These are phyloP conservation scores for Raffaelea albimanens DNA, from an alignment of 2,329 filamentous ascomycete species.

Conservation along the genomic window DNA sequence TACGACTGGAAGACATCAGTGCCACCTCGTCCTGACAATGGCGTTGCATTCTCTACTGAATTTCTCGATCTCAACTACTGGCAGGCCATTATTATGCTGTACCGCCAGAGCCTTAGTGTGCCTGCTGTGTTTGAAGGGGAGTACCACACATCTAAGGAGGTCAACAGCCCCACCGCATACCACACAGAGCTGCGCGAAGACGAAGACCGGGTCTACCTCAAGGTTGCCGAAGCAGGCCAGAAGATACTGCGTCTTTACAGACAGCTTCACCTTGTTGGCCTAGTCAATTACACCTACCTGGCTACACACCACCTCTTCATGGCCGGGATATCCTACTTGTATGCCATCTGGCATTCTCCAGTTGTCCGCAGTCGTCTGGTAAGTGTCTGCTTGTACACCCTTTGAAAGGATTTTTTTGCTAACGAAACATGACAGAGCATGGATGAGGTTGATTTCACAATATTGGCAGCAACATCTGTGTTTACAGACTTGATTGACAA, in stretches of 20 bases:
- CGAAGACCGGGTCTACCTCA: conserved; percentile 84
- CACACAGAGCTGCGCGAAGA: conserved; percentile 64
- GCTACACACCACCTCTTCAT: conserved; percentile 96
- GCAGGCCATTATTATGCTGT: conserved; percentile 94
- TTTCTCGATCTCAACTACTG: conserved; percentile 95
- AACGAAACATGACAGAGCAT: conserved; percentile 51
- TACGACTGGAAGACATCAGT: conserved; percentile 80
- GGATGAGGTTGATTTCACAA: conserved; percentile 96
- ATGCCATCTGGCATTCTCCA: conserved; percentile 94
- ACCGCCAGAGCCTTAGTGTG: conserved; percentile 80
- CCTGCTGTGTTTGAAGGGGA: conserved; percentile 78
- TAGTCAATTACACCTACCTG: conserved; percentile 93
- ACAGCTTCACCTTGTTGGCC: conserved; percentile 74
- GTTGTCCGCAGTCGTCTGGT: conserved; percentile 78
- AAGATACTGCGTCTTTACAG: conserved; percentile 86
- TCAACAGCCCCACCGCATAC: conserved; percentile 52
- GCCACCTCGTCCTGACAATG: conserved; percentile 68
- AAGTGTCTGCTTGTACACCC: conserved; percentile 26
- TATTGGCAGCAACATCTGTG: conserved; percentile 86
- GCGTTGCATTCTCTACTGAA: conserved; percentile 80
- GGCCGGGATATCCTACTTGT: conserved; percentile 92
- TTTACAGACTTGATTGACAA: conserved; percentile 87
- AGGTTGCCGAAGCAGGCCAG: conserved; percentile 90
- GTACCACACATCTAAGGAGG: conserved; percentile 54
- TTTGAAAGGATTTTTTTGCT: too few relatives aligned